These are phyloP conservation scores for Bombardia bombarda DNA, from an alignment of 495 filamentous ascomycete genomes.

Conservation along the genomic window DNA sequence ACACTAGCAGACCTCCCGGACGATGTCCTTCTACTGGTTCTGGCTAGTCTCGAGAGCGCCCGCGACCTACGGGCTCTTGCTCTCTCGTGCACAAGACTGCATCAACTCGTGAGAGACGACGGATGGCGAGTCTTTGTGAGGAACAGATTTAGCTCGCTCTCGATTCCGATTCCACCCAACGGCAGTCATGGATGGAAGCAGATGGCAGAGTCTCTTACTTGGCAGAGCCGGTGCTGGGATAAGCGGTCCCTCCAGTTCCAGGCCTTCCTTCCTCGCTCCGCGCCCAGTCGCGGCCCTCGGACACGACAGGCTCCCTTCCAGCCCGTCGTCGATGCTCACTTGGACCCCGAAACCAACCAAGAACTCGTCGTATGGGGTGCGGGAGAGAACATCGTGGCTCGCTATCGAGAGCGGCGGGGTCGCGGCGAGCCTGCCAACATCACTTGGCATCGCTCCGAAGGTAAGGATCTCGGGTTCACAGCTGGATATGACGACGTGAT, in stretches of 20 bases:
- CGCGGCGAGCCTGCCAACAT: conserved; percentile 8
- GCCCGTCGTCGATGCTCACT: conserved; percentile 31
- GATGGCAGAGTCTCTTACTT: conserved; percentile 30
- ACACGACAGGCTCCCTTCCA: conserved; percentile 17
- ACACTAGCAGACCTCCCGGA: conserved; percentile 21
- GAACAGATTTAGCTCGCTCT: conserved; percentile 27
- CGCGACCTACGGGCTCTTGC: conserved; percentile 26
- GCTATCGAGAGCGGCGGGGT: conserved; percentile 19
- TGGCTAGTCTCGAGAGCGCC: conserved; percentile 30
- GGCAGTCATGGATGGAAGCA: conserved; percentile 23
- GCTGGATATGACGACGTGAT: conserved; percentile 35
- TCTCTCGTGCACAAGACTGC: conserved; percentile 20
- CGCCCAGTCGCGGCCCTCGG: conserved; percentile 9
- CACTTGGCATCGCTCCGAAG: conserved; percentile 23
- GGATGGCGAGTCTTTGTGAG: conserved; percentile 39
- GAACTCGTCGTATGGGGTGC: conserved; percentile 39
- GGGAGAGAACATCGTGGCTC: conserved; percentile 33
- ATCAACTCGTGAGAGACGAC: conserved; percentile 18
- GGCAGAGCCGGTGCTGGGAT: conserved; percentile 38
- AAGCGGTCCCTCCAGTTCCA: conserved; percentile 26
- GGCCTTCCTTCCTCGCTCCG: conserved; percentile 5
- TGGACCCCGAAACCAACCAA: conserved; percentile 19
- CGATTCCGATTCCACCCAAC: conserved; percentile 7
- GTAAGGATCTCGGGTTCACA: conserved; percentile 17
- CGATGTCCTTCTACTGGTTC: conserved; percentile 32